These are phyloP conservation scores for Ploettnerulaceae sp. DNA, from an alignment of 2,329 filamentous ascomycete species.

Conservation along the genomic window DNA sequence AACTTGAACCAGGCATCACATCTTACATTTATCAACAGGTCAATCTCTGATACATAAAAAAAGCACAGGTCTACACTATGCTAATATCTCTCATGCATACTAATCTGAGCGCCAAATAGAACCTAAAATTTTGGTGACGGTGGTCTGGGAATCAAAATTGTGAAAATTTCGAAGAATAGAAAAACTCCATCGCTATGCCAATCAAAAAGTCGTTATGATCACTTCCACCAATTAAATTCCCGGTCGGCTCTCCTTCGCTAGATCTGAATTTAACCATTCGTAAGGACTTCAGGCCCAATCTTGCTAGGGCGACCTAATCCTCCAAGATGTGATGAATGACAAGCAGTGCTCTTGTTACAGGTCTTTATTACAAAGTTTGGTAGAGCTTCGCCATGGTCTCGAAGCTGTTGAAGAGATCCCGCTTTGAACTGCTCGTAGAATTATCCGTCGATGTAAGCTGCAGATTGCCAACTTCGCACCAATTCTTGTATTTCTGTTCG, in stretches of 20 bases:
- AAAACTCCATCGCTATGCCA: conserved; percentile 27
- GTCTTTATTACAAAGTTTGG: not conserved
- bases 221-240: not conserved
- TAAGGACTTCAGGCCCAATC: not conserved
- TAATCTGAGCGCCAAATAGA: too few relatives aligned
- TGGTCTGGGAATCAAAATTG: too few relatives aligned
- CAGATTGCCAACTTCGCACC: conserved; percentile 50
- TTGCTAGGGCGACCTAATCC: not conserved
- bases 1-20: too few relatives aligned
- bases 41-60: too few relatives aligned
- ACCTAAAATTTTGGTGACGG: not conserved
- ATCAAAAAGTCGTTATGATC: not conserved
- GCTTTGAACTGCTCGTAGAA: conserved; percentile 15
- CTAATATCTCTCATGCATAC: too few relatives aligned
- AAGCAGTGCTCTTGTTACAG: too few relatives aligned
- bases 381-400: conserved; percentile 24
- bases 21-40: too few relatives aligned
- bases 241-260: not conserved
- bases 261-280: not conserved
- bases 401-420: conserved; percentile 26
- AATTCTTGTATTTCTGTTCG: conserved; percentile 65
- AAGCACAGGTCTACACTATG: too few relatives aligned
- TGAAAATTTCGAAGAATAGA: conserved; percentile 2
- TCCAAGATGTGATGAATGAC: not conserved
- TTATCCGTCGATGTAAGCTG: conserved; percentile 16